phyloP scores from a whole-genome alignment of 2,329 filamentous ascomycete genomes.

The Colletotrichum ledebouriae region DNA sequence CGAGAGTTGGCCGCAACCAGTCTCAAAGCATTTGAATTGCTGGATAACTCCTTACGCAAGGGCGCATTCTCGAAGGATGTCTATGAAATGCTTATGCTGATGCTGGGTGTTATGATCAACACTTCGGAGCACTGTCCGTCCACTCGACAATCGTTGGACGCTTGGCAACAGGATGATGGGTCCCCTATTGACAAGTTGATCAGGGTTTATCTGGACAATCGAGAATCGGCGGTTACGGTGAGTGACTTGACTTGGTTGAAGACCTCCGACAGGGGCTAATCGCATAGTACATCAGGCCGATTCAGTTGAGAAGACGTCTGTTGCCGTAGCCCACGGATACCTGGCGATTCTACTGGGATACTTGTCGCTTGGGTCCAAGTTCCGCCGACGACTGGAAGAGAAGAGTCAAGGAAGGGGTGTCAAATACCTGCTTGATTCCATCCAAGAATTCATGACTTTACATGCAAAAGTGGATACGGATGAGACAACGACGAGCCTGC shows the following conservation, averaged over 20 bases:
- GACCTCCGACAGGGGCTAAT: neutral
- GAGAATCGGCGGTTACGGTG: constrained; percentile 77
- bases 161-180: constrained; percentile 52
- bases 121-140: constrained; percentile 81
- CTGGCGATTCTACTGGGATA: constrained; percentile 87
- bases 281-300: constrained; percentile 64
- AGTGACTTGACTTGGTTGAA: constrained; percentile 47
- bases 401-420: constrained; percentile 60
- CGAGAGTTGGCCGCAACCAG: constrained; percentile 63
- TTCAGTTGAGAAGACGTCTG: constrained; percentile 79
- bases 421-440: constrained; percentile 62
- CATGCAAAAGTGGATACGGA: constrained; percentile 63
- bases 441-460: constrained; percentile 67
- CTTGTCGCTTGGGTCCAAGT: constrained; percentile 71
- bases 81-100: constrained; percentile 80
- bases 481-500: constrained; percentile 52
- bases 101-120: constrained; percentile 88
- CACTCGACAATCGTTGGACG: constrained; percentile 62
- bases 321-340: constrained; percentile 89
- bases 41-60: constrained; percentile 62
- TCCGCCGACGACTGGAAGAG: constrained; percentile 58
- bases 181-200: constrained; percentile 71
- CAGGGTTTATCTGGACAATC: constrained; percentile 75
- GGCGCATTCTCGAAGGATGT: constrained; percentile 63
- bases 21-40: constrained; percentile 62